phyloP scores from a whole-genome alignment of 768 basidiomycete genomes.

The Tulasnella sp. region DNA sequence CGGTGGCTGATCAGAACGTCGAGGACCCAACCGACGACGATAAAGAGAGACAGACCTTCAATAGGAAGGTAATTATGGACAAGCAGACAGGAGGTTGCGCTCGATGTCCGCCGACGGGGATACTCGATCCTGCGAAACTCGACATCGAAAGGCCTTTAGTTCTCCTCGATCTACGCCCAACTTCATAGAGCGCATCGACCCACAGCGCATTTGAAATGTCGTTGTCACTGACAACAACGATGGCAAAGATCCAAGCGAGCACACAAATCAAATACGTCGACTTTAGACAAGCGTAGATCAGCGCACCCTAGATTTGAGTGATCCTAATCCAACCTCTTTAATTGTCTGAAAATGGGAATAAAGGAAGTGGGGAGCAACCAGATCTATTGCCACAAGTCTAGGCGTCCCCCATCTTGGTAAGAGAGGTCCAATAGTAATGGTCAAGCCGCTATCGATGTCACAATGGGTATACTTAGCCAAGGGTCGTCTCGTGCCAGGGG shows the following conservation, averaged over 20 bases:
- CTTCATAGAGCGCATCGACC: background rate
- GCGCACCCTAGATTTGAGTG: background rate
- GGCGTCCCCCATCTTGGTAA: background rate
- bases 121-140: background rate
- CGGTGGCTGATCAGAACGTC: background rate
- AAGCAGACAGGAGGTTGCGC: background rate
- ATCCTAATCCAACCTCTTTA: background rate
- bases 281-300: background rate
- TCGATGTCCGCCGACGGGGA: background rate
- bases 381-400: background rate
- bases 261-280: slow-evolving; percentile 3
- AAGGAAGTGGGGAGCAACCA: background rate
- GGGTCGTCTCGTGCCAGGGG: background rate
- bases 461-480: background rate
- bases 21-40: background rate
- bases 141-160: background rate
- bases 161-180: background rate
- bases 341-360: background rate
- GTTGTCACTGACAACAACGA: background rate
- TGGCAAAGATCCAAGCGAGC: background rate
- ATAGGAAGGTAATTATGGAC: background rate
- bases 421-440: background rate
- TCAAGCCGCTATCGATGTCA: background rate
- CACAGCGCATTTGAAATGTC: background rate
- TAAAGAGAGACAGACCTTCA: background rate